Evolutionary conservation across 352 stramenopile species (phyloP).

Genomic region (Pythium rhizo-oryzae): DNA sequence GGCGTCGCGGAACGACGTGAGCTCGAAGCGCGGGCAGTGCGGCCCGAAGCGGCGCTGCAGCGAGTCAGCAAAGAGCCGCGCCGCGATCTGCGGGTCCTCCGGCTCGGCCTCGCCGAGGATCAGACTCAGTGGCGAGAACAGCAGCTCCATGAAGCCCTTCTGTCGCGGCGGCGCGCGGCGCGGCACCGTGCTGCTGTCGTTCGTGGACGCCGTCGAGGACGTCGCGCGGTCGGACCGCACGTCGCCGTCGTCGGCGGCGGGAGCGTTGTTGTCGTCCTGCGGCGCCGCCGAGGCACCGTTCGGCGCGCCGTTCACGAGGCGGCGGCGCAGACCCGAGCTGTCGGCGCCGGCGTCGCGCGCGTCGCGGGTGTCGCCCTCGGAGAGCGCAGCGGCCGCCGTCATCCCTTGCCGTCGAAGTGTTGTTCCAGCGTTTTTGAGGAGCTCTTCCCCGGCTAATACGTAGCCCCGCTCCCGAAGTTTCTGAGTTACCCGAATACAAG

Average conservation of each 20-base stretch:
- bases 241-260: not conserved
- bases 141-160: slow-evolving; percentile 77
- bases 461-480: not conserved
- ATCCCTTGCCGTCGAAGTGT: slow-evolving; percentile 9
- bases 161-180: slow-evolving; percentile 10
- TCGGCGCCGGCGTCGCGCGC: slow-evolving; percentile 13
- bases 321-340: slow-evolving; percentile 32
- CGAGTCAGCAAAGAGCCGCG: slow-evolving; percentile 58
- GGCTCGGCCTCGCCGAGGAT: slow-evolving; percentile 71
- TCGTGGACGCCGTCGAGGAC: slow-evolving; percentile 11
- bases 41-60: slow-evolving; percentile 58
- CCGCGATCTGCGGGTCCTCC: slow-evolving; percentile 61
- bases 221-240: slow-evolving; percentile 12
- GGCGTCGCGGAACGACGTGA: slow-evolving; percentile 81
- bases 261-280: not conserved
- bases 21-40: slow-evolving; percentile 71
- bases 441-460: not conserved
- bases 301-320: slow-evolving; percentile 31
- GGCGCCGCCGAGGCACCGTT: slow-evolving; percentile 16
- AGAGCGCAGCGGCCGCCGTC: slow-evolving; percentile 23
- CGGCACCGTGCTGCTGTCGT: not conserved
- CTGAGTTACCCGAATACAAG: not conserved
- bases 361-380: slow-evolving; percentile 4
- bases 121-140: slow-evolving; percentile 76
- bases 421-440: not conserved